Percentiles rank a stretch among this genome's conserved stretches.
Conservation (phyloP, 768 basidiomycete genomes). For the Mycena chlorophos region DNA sequence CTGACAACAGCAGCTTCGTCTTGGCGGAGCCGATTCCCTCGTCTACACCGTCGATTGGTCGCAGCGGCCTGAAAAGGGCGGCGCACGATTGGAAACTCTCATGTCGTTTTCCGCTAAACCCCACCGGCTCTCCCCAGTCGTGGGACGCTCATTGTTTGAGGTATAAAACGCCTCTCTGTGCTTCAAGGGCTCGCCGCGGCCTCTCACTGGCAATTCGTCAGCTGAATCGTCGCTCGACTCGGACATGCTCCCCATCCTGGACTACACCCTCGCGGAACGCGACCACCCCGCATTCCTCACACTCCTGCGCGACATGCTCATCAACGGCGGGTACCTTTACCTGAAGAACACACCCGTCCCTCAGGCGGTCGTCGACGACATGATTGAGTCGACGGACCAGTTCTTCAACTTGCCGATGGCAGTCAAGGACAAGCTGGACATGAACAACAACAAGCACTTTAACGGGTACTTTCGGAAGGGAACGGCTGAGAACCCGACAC, state of each 20-base stretch:
- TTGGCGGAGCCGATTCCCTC: too few species aligned
- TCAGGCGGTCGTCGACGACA: conserved; percentile 34
- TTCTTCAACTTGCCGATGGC: conserved; percentile 51
- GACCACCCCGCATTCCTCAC: conserved; percentile 37
- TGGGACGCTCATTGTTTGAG: too few species aligned
- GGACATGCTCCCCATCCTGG: conserved; percentile 18
- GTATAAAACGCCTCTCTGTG: too few species aligned
- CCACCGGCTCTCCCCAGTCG: too few species aligned
- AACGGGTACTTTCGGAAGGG: conserved; percentile 46
- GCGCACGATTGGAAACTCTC: too few species aligned
- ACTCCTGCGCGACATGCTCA: conserved; percentile 50
- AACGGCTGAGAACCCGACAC: conserved; percentile 15
- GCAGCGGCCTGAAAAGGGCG: too few species aligned
- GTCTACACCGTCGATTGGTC: too few species aligned
- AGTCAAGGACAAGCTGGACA: conserved; percentile 44
- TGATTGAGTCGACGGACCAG: conserved; percentile 45
- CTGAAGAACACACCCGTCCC: conserved; percentile 48
- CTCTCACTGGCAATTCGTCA: too few species aligned
- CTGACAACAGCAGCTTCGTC: too few species aligned
- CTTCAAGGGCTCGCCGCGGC: too few species aligned
- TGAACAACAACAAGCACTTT: conserved; percentile 54
- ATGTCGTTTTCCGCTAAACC: too few species aligned
- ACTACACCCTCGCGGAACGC: conserved; percentile 12
- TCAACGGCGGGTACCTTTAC: conserved; percentile 58
- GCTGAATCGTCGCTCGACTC: too few species aligned